Conservation (phyloP, 148 eudicot genomes). For the Cornus controversa region DNA sequence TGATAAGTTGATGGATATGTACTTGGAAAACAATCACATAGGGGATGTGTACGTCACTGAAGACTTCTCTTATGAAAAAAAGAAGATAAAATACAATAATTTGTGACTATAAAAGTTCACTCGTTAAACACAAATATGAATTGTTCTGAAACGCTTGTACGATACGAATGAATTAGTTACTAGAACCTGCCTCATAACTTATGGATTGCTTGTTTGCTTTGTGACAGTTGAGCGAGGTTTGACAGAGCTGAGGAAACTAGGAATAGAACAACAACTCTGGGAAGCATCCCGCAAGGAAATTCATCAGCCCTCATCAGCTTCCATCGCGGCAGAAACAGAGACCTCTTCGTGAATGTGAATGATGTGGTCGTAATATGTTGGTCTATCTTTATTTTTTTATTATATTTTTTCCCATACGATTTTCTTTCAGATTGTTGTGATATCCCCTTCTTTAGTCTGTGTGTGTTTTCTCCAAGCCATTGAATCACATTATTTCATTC, state of each 20-base stretch:
- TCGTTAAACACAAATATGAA: no score
- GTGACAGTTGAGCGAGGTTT: constrained; percentile 67
- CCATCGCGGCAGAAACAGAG: constrained; percentile 40
- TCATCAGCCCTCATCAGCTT: constrained; percentile 42
- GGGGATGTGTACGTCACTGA: neutral
- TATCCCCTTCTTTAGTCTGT: neutral
- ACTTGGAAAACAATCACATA: neutral
- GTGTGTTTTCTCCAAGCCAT: neutral
- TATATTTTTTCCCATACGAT: neutral
- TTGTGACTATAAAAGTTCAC: no score
- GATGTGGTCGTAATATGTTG: constrained; percentile 1
- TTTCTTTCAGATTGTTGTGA: neutral
- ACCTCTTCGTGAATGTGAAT: constrained; percentile 43
- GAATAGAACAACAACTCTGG: constrained; percentile 90
- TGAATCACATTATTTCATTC: neutral
- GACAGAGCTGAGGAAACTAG: constrained; percentile 63
- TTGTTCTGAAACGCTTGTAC: no score
- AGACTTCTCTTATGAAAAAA: no score
- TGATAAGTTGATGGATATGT: neutral
- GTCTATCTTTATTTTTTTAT: neutral
- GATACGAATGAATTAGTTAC: neutral
- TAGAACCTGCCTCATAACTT: neutral
- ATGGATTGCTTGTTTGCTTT: constrained; percentile 6
- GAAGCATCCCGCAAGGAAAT: constrained; percentile 89
- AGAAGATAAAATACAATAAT: no score